Base-by-base conservation (phyloP, 768 basidiomycete species). In the Mycena indigotica region DNA sequence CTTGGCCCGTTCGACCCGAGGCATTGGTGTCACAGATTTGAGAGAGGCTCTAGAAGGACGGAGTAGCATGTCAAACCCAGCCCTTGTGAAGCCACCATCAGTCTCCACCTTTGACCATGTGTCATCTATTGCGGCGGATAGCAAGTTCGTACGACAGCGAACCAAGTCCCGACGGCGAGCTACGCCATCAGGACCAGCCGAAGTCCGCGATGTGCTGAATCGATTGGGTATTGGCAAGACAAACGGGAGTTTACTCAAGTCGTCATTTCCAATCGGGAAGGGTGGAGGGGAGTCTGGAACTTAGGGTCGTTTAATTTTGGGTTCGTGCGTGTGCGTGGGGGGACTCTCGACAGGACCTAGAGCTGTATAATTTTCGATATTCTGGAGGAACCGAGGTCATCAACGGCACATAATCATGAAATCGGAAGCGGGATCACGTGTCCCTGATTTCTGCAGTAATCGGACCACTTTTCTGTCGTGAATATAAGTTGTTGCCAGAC, bases 1-100 rank as follows among this genome's bases (percentile, higher is more conserved):
- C 66, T 73, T 96, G 55, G 83, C 89, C 19, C 83, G 91, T 55
- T 89, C 91, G 3, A 84, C 84, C 2, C 82, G 88, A 57, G 88
- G 88, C 0, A 86, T 96, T 16, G 95, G 94, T 23, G 93, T 96
- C 23, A 86, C 84, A 1, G 93, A 95, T 68, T 79, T 97, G 28
- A 81, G 93, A 52, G 93, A 95, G 64, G 95, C 95, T 3, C 75
- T 97, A 3, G 91, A 93, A 74, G 92, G 92, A 21, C 84, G 91
- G 38, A 85, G 83, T 64, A 90, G 88, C 67, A 84, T 89, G 81
- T 92, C 91, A 16, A 93, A 91, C 68, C 82, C 88, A 32, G 83
- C 84, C 21, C 75, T 92, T 25, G 83, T 73, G 26, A 73, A 81
- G n/a, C 81, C 86, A 17, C 83, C 89, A 15, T 92, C 91, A 15